phyloP scores from a whole-genome alignment of 2,329 filamentous ascomycete genomes.

The Lachnellula cervina region DNA sequence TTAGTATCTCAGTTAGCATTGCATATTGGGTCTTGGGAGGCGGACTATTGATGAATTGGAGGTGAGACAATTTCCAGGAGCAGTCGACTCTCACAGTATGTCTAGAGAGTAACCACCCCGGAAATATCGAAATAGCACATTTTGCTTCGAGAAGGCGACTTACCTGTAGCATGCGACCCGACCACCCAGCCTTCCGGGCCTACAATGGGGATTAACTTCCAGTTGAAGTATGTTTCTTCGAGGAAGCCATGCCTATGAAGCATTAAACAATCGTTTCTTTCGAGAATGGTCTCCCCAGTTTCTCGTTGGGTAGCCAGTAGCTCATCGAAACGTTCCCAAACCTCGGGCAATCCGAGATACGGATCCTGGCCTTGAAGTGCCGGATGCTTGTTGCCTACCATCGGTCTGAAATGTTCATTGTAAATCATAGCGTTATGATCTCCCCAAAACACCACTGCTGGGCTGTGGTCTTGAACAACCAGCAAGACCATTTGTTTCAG shows the following conservation, averaged over 20 bases:
- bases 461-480: slow-evolving; percentile 32
- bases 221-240: slow-evolving; percentile 35
- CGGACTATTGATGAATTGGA: too few species aligned
- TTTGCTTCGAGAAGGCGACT: too few species aligned
- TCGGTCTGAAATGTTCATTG: slow-evolving; percentile 32
- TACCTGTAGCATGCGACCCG: slow-evolving; percentile 12
- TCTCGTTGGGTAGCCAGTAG: slow-evolving; percentile 27
- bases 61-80: too few species aligned
- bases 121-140: too few species aligned
- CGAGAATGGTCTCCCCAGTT: slow-evolving; percentile 22
- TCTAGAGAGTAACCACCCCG: too few species aligned
- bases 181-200: slow-evolving; percentile 31
- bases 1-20: too few species aligned
- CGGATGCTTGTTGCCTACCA: slow-evolving; percentile 33
- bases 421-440: slow-evolving; percentile 31
- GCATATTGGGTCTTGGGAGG: too few species aligned
- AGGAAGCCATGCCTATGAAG: slow-evolving; percentile 31
- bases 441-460: slow-evolving; percentile 35
- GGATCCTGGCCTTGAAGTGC: slow-evolving; percentile 33
- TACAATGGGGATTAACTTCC: slow-evolving; percentile 39
- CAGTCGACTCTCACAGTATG: too few species aligned
- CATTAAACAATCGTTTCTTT: slow-evolving; percentile 26
- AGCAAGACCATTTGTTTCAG: slow-evolving; percentile 37
- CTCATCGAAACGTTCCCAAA: slow-evolving; percentile 32
- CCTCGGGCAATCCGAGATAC: slow-evolving; percentile 34